Evolutionary conservation across 2,329 filamentous ascomycete species (phyloP).

Genomic region (Claviceps monticola): DNA sequence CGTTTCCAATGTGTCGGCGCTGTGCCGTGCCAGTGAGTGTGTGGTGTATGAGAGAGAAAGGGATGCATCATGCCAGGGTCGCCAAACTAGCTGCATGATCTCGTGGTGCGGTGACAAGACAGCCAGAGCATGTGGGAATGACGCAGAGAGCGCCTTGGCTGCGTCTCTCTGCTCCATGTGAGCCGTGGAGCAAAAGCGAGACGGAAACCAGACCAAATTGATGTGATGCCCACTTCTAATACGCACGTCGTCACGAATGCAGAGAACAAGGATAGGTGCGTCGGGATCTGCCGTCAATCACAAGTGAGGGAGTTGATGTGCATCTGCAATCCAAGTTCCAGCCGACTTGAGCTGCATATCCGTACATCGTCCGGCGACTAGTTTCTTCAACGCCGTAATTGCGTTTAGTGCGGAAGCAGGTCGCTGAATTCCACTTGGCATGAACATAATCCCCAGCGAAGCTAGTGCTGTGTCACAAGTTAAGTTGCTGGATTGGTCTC

Average conservation of each 20-base stretch:
- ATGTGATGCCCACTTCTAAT: not conserved
- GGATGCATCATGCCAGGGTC: not conserved
- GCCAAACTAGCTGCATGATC: not conserved
- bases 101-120: constrained; percentile 4
- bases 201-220: not conserved
- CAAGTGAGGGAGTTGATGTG: not conserved
- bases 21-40: not conserved
- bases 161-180: not conserved
- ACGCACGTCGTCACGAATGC: not conserved
- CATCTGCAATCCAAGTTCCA: not conserved
- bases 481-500: not conserved
- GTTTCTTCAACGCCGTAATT: not conserved
- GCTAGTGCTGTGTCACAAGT: not conserved
- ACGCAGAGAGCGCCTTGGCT: not conserved
- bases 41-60: not conserved
- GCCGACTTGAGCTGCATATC: not conserved
- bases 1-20: not conserved
- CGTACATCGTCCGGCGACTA: not conserved
- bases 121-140: constrained; percentile 1
- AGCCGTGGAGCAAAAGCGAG: not conserved
- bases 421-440: not conserved
- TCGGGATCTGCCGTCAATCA: not conserved
- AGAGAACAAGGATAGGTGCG: no score
- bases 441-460: not conserved
- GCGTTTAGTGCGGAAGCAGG: not conserved